phyloP scores from a whole-genome alignment of 805 yeast genomes.

The Cyberlindnera sargentensis region DNA sequence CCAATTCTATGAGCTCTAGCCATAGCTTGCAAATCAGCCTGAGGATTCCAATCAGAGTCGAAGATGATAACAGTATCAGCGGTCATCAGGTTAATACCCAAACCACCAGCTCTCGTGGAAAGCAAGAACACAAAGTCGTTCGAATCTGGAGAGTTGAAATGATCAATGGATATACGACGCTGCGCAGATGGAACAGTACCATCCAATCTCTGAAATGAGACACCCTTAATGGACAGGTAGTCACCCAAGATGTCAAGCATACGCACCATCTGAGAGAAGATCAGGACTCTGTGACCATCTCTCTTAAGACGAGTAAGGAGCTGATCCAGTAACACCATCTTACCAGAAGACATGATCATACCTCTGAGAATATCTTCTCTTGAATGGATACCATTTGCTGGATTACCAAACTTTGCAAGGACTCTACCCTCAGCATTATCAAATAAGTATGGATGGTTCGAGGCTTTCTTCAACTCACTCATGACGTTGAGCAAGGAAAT shows the following conservation, averaged over 20 bases:
- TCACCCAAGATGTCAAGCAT: conserved; percentile 94
- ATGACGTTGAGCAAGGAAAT: conserved; percentile 83
- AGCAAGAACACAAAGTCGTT: conserved; percentile 85
- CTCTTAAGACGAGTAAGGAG: conserved; percentile 73
- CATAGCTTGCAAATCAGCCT: conserved; percentile 98
- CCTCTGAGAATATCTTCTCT: conserved; percentile 85
- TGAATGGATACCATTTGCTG: conserved; percentile 35
- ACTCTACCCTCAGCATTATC: conserved; percentile 89
- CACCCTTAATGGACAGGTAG: conserved; percentile 79
- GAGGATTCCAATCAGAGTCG: conserved; percentile 99
- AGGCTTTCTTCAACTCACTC: conserved; percentile 94
- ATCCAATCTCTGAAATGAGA: conserved; percentile 85
- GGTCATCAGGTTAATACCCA: conserved; percentile 97
- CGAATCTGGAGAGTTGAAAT: conserved; percentile 89
- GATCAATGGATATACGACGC: conserved; percentile 91
- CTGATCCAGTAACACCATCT: conserved; percentile 94
- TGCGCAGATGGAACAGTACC: conserved; percentile 96
- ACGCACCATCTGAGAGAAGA: conserved; percentile 96
- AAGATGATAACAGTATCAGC: conserved; percentile 98
- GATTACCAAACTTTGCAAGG: conserved; percentile 52
- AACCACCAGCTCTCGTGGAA: conserved; percentile 97
- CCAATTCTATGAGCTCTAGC: conserved; percentile 99
- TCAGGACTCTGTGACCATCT: conserved; percentile 94
- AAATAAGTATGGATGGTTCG: conserved; percentile 93
- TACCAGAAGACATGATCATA: conserved; percentile 94